A percentile compares a stretch with the other conserved stretches of the same genome.
phyloP scores from a whole-genome alignment of 1,284 basidiomycete species.

The Ustilago crameri region DNA sequence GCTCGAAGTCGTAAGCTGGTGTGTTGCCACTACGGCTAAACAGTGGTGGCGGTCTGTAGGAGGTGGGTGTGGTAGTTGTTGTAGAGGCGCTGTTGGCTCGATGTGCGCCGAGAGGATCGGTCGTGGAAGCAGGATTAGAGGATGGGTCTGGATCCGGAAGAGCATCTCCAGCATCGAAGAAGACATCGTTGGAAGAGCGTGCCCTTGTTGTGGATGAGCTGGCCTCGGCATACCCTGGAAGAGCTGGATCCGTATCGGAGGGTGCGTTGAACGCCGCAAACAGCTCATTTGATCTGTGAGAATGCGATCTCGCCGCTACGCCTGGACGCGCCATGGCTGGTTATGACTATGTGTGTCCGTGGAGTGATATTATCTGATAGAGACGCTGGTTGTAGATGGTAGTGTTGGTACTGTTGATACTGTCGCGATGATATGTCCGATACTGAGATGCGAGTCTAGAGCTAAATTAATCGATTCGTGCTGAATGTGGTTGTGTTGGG shows the following conservation, averaged over 20 bases:
- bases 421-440: too few relatives aligned
- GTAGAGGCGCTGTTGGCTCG: conserved; percentile 18
- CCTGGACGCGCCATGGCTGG: conserved; percentile 36
- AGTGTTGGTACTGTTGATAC: too few relatives aligned
- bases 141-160: conserved; percentile 28
- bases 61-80: background rate
- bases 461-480: too few relatives aligned
- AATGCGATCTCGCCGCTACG: conserved; percentile 19
- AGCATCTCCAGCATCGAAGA: conserved; percentile 61
- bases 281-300: conserved; percentile 33
- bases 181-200: conserved; percentile 44
- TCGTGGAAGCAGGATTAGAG: conserved; percentile 7
- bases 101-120: conserved; percentile 44
- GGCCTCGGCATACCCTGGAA: conserved; percentile 38
- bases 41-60: conserved; percentile 9
- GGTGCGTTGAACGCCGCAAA: conserved; percentile 45
- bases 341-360: background rate
- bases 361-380: too few relatives aligned
- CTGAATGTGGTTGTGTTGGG: too few relatives aligned
- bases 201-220: conserved; percentile 9
- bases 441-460: too few relatives aligned
- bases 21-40: conserved; percentile 11
- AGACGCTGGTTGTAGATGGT: too few relatives aligned
- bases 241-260: conserved; percentile 15
- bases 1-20: conserved; percentile 58